Evolutionary conservation across 2,329 filamentous ascomycete genomes (phyloP).

Genomic region (Gnomoniopsis sp.): DNA sequence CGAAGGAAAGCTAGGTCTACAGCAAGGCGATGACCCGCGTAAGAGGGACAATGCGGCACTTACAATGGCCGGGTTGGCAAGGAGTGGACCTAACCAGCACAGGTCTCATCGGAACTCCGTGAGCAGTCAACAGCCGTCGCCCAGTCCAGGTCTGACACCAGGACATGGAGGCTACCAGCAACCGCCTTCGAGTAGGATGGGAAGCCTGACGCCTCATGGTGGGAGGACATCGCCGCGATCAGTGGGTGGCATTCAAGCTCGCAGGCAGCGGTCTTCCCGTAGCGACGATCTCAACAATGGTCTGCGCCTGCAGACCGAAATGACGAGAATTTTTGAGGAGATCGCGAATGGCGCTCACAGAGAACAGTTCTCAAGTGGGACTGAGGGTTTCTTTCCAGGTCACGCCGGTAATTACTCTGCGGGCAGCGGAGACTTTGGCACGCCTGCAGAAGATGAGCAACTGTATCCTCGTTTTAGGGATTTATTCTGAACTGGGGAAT

Average conservation of each 20-base stretch:
- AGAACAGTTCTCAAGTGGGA: neutral
- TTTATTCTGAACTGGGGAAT: constrained; percentile 7
- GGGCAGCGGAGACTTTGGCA: neutral
- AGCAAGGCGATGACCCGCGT: constrained; percentile 45
- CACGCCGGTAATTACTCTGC: neutral
- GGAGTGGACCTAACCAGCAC: constrained; percentile 27
- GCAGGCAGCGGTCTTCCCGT: neutral
- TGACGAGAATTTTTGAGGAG: constrained; percentile 46
- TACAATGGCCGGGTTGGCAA: constrained; percentile 54
- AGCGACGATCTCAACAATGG: constrained; percentile 36
- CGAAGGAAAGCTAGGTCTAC: constrained; percentile 64
- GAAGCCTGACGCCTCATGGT: constrained; percentile 13
- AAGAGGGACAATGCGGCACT: constrained; percentile 42
- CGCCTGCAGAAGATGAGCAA: neutral
- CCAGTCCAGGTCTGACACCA: constrained; percentile 7
- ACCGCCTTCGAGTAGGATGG: constrained; percentile 6
- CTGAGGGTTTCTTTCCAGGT: neutral
- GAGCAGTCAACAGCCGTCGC: constrained; percentile 8
- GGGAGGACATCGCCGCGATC: constrained; percentile 2
- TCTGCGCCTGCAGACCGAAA: constrained; percentile 48
- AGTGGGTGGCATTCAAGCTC: neutral
- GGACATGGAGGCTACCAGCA: neutral
- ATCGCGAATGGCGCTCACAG: constrained; percentile 28
- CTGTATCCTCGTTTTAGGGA: constrained; percentile 13
- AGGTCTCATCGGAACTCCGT: constrained; percentile 6